phyloP scores from a whole-genome alignment of 805 yeast species.

The Candida caryicola region DNA sequence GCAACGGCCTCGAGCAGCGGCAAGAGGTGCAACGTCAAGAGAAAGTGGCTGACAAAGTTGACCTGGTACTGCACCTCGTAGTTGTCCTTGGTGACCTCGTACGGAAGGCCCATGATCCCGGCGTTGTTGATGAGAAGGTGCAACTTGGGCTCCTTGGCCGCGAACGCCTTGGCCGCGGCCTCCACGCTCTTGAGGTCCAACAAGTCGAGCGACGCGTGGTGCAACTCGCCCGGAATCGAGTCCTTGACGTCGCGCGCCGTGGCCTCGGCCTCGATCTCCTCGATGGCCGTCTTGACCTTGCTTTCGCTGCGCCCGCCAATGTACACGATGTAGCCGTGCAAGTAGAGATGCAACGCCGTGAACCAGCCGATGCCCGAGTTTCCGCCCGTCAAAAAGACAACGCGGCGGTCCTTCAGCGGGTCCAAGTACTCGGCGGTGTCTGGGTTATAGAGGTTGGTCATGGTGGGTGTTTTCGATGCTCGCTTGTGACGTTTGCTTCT shows the following conservation, averaged over 20 bases:
- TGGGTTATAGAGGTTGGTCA: slow-evolving; percentile 29
- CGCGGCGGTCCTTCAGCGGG: slow-evolving; percentile 25
- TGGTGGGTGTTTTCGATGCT: no score
- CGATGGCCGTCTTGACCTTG: slow-evolving; percentile 32
- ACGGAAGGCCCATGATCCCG: slow-evolving; percentile 41
- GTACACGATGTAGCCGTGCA: slow-evolving; percentile 39
- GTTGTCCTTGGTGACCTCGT: slow-evolving; percentile 32
- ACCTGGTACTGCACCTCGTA: slow-evolving; percentile 43
- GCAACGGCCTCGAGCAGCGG: slow-evolving; percentile 23
- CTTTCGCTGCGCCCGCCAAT: slow-evolving; percentile 34
- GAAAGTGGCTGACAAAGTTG: slow-evolving; percentile 33
- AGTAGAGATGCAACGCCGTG: slow-evolving; percentile 36
- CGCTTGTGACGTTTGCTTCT: no score
- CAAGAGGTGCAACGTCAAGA: slow-evolving; percentile 29
- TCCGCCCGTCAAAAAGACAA: slow-evolving; percentile 39
- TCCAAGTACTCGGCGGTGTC: slow-evolving; percentile 26
- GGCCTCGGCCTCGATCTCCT: slow-evolving; percentile 33
- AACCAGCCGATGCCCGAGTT: slow-evolving; percentile 42
- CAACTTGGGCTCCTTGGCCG: slow-evolving; percentile 22
- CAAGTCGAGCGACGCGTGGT: slow-evolving; percentile 55
- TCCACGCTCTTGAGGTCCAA: slow-evolving; percentile 31
- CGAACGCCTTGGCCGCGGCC: slow-evolving; percentile 25
- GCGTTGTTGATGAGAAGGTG: slow-evolving; percentile 40
- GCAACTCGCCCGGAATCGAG: slow-evolving; percentile 45
- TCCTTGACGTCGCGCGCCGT: slow-evolving; percentile 14